These are phyloP conservation scores for Aspergillus leporis DNA, from an alignment of 495 filamentous ascomycete genomes.

Conservation along the genomic window DNA sequence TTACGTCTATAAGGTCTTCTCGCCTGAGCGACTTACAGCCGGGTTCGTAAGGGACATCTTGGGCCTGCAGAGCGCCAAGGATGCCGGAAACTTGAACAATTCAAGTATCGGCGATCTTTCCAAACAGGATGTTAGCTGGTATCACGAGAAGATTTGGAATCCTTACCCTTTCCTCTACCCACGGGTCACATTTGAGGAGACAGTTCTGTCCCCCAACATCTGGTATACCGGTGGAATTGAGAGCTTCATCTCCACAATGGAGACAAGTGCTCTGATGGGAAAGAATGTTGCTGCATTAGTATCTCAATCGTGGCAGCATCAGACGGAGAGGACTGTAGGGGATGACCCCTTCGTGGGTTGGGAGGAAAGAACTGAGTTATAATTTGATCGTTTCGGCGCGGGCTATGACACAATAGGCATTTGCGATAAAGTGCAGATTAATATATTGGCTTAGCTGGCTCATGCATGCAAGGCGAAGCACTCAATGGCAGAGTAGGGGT, in stretches of 20 bases:
- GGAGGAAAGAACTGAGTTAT: slow-evolving; percentile 18
- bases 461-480: neutral
- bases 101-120: slow-evolving; percentile 37
- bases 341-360: slow-evolving; percentile 9
- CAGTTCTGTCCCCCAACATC: slow-evolving; percentile 59
- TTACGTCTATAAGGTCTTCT: slow-evolving; percentile 96
- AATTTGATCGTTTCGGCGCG: neutral
- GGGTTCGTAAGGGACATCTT: slow-evolving; percentile 58
- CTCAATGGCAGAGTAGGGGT: too few relatives aligned
- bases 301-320: slow-evolving; percentile 57
- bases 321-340: slow-evolving; percentile 8
- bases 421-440: neutral
- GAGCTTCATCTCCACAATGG: slow-evolving; percentile 96
- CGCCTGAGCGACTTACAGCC: slow-evolving; percentile 63
- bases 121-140: slow-evolving; percentile 70
- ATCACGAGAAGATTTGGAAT: slow-evolving; percentile 72
- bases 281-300: slow-evolving; percentile 87
- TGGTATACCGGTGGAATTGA: slow-evolving; percentile 96
- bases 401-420: neutral
- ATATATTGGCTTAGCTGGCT: too few relatives aligned
- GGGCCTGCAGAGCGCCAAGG: slow-evolving; percentile 26
- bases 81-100: slow-evolving; percentile 19
- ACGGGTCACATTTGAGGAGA: slow-evolving; percentile 83
- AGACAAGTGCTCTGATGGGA: slow-evolving; percentile 94
- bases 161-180: slow-evolving; percentile 84